A percentile compares a stretch with the other conserved stretches of the same genome.
Conservation (phyloP, 2,329 filamentous ascomycete genomes). For the Cytospora leucostoma region DNA sequence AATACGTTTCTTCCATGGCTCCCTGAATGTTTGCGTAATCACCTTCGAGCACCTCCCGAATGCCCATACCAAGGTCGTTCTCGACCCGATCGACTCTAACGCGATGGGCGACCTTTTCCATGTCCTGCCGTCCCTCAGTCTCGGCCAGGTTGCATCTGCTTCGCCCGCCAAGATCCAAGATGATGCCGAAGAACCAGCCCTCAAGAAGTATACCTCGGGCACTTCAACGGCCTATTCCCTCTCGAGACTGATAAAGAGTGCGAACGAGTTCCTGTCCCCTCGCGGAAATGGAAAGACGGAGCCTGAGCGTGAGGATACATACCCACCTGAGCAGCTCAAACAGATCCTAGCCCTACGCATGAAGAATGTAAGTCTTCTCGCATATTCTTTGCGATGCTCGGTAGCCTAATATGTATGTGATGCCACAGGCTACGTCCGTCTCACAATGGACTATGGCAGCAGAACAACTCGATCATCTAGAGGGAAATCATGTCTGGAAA, state of each 20-base stretch:
- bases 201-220: conserved; percentile 12
- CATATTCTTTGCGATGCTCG: neutral
- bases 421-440: conserved; percentile 62
- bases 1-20: conserved; percentile 8
- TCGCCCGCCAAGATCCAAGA: conserved; percentile 1
- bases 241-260: conserved; percentile 34
- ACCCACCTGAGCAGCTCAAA: conserved; percentile 57
- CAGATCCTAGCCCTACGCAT: conserved; percentile 65
- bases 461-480: conserved; percentile 73
- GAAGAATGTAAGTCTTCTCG: conserved; percentile 57
- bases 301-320: conserved; percentile 50
- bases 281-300: conserved; percentile 56
- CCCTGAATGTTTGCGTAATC: conserved; percentile 3
- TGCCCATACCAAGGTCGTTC: conserved; percentile 9
- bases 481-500: conserved; percentile 84
- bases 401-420: conserved; percentile 20
- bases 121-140: conserved; percentile 18
- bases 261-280: conserved; percentile 46
- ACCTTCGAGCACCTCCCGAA: conserved; percentile 4
- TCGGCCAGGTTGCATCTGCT: neutral
- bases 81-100: neutral
- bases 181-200: conserved; percentile 1
- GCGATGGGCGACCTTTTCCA: conserved; percentile 26
- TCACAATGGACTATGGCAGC: conserved; percentile 77
- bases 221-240: conserved; percentile 26